These are phyloP conservation scores for Trichocladium uniseriatum DNA, from an alignment of 495 filamentous ascomycete genomes.

Conservation along the genomic window DNA sequence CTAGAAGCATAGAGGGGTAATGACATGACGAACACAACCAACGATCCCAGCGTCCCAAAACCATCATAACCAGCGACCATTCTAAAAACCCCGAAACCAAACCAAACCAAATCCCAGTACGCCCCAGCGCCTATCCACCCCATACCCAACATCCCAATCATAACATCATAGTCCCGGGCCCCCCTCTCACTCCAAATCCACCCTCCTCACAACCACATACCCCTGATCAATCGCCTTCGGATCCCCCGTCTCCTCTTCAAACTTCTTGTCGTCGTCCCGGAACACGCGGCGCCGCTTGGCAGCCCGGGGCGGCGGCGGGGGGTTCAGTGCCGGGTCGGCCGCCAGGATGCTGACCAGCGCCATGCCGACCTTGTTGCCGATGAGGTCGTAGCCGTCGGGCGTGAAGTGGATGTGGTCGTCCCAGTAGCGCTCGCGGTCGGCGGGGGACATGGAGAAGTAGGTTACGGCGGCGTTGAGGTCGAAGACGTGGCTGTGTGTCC, in stretches of 20 bases:
- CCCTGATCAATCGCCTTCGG: conserved; percentile 32
- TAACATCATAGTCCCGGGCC: background rate
- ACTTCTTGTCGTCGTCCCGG: conserved; percentile 29
- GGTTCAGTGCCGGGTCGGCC: conserved; percentile 25
- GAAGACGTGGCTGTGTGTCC: conserved; percentile 35
- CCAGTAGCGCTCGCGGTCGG: conserved; percentile 42
- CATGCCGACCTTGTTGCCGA: conserved; percentile 46
- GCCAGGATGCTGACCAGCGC: conserved; percentile 36
- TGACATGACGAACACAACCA: background rate
- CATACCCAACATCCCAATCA: conserved; percentile 1
- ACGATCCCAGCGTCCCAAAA: background rate
- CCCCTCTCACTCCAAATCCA: conserved; percentile 32
- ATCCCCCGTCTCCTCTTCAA: conserved; percentile 36
- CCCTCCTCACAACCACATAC: conserved; percentile 37
- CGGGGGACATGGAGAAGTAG: conserved; percentile 38
- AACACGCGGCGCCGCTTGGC: conserved; percentile 24
- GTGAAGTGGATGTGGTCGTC: conserved; percentile 56
- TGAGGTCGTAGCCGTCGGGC: conserved; percentile 47
- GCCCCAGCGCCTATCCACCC: background rate
- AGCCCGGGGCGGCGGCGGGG: conserved; percentile 3
- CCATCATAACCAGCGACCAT: no score
- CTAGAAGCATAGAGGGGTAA: conserved; percentile 7
- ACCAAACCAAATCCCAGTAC: background rate
- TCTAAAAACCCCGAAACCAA: background rate
- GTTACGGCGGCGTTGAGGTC: conserved; percentile 46